Evolutionary conservation across 2,329 filamentous ascomycete species (phyloP), one percentile per base, ranked within the genome.

Genomic region (Bertia moriformis): DNA sequence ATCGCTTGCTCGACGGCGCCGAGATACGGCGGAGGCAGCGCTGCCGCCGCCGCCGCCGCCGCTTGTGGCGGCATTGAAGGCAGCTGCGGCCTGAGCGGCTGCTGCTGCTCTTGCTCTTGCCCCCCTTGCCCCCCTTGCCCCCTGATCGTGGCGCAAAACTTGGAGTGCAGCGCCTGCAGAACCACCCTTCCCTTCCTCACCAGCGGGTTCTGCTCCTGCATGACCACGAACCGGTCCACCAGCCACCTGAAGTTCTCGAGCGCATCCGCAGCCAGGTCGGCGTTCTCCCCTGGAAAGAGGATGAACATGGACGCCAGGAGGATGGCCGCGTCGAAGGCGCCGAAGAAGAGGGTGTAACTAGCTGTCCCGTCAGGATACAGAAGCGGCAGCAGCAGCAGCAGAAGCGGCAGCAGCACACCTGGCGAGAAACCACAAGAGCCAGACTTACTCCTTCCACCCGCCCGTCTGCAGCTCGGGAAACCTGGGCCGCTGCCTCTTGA

Each of bases 261-360:
- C 0, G 67, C 64, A 18, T 57, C 57, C 3, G 61, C 55, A 0
- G 69, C 52, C 19, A 68, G 52, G 18, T 69, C 66, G 2, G 55
- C 49, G 40, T 74, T 66, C 46, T 77, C 71, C 17, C 57, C 59
- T 1, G 73, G 73, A 43, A 75, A 75, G 5, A 78, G 50, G 22
- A 78, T 76, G 49, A 71, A 76, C 20, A 78, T 68, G 14, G 71
- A 67, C 0, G 73, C 68, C 39, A 77, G 61, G 40, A 78, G 60
- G 14, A 78, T 70, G 15, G 77, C 67, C 13, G 74, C 73, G 46
- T 79, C 74, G 42, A 79, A 78, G 4, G 71, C 77, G 39, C 71
- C 71, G 39, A 75, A 76, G 50, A 78, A 77, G 3, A 78, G 58
- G 14, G 66, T 61, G 45, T 72, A 72, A 18, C 60, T 65, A 33